Conservation (phyloP, 176 grass and related monocot species). For the Tillandsia leiboldiana region DNA sequence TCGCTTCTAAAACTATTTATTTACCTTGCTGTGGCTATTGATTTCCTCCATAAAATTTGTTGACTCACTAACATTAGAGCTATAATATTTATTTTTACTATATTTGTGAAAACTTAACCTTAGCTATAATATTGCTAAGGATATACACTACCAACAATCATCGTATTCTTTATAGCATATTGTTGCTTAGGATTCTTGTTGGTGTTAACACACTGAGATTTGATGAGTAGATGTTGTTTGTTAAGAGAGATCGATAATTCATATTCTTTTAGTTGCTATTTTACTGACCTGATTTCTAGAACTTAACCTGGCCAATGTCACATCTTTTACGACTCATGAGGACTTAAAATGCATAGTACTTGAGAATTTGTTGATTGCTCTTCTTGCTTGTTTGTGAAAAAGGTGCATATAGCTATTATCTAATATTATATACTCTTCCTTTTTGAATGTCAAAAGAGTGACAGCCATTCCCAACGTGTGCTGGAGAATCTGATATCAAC, state of each 20-base stretch:
- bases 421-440: constrained; percentile 12
- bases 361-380: not conserved
- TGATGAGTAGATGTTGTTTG: too few relatives aligned
- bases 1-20: not conserved
- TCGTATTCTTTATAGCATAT: too few relatives aligned
- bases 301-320: not conserved
- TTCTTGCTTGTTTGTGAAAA: not conserved
- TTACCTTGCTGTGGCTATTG: not conserved
- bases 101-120: too few relatives aligned
- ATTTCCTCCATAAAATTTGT: too few relatives aligned
- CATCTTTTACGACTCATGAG: not conserved
- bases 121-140: too few relatives aligned
- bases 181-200: too few relatives aligned
- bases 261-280: not conserved
- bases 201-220: too few relatives aligned
- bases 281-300: not conserved
- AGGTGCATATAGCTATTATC: not conserved
- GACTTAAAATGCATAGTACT: not conserved
- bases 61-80: too few relatives aligned
- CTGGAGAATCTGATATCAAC: constrained; percentile 70
- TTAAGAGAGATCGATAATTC: not conserved
- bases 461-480: constrained; percentile 69
- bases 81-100: too few relatives aligned
- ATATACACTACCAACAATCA: too few relatives aligned
- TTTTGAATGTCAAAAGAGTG: constrained; percentile 46